Base-by-base conservation (phyloP, 208 protist genomes). In the Balamuthia mandrillaris region DNA sequence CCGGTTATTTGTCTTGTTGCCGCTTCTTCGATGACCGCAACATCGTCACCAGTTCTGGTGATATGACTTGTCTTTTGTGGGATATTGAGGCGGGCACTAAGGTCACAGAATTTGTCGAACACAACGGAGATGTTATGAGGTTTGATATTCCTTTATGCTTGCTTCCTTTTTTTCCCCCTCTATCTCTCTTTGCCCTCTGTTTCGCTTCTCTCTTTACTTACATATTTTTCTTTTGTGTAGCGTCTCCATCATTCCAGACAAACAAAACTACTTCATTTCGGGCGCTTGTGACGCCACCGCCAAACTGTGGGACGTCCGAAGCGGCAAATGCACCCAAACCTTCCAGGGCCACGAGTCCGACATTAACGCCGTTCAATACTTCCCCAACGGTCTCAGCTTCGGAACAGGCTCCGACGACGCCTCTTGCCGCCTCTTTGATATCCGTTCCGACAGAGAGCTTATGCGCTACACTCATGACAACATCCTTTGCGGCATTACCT, bases 121-220 rank as follows among this genome's bases (percentile, higher is more conserved):
- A 96, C 87, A 90, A 84, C 33, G 95, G 94, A 54, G 94, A 96
- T 87, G 94, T 96, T 31, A 96, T 96, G 94, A 90, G 84, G 82
- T 87, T 37, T 3, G 12, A n/a, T 27, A 47, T 27, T 70, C 61
- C n/a, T 56, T 56, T n/a, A 61, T 84, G 5, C 12, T 37, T 45
- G 9, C 33, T 47, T 37, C 27, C 7, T 2, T 51, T 33, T 33
- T 37, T 78, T 4, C 66, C 37, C 24, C 61, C 49, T 41, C n/a
- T n/a, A 78, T 35, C 35, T 4, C 86, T 10, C 52, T 3, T 6
- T 72, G 44, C 18, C 9, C 14, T 21, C 29, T 78, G 52, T 21
- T 41, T 10, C 54, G 9, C 4, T 45, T 35, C 74, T 31, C 42
- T 70, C 66, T 24, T 39, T 4, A 2, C 47, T 29, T 74, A 18